Evolutionary conservation across 2,329 filamentous ascomycete species (phyloP).

Genomic region (Tricladium varicosporioides): DNA sequence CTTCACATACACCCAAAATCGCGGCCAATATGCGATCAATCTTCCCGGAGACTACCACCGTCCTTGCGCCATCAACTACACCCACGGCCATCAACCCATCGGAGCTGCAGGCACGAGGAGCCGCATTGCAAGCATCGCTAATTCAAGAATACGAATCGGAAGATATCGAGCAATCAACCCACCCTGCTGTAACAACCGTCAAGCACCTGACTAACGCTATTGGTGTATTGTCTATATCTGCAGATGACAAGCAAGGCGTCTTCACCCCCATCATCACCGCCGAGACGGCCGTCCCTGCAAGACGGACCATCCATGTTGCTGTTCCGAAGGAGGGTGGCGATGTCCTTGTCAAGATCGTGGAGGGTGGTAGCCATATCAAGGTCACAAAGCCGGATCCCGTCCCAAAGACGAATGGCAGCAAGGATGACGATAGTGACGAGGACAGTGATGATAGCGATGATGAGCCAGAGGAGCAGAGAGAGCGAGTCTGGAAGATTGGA

Average conservation of each 20-base stretch:
- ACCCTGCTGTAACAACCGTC: constrained; percentile 91
- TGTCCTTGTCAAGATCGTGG: constrained; percentile 82
- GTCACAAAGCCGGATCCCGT: constrained; percentile 84
- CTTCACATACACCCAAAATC: constrained; percentile 90
- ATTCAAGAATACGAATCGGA: constrained; percentile 92
- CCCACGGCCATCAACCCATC: constrained; percentile 85
- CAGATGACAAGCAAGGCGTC: constrained; percentile 57
- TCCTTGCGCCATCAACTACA: constrained; percentile 81
- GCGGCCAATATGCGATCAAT: constrained; percentile 74
- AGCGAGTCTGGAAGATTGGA: constrained; percentile 91
- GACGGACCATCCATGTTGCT: constrained; percentile 76
- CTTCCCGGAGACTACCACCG: constrained; percentile 76
- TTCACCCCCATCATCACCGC: constrained; percentile 81
- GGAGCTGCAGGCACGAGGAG: constrained; percentile 83
- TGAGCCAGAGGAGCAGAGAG: constrained; percentile 81
- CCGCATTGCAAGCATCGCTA: constrained; percentile 90
- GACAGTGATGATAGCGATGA: constrained; percentile 65
- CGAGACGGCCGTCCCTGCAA: constrained; percentile 86
- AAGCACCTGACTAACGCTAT: constrained; percentile 87
- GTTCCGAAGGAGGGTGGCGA: constrained; percentile 80
- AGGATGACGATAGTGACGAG: constrained; percentile 52
- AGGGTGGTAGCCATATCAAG: constrained; percentile 89
- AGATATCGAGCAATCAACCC: constrained; percentile 93
- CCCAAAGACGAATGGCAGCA: constrained; percentile 59
- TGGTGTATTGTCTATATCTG: constrained; percentile 70